Evolutionary conservation across 1,284 basidiomycete genomes (phyloP).

Genomic region (Ganoderma sinense): DNA sequence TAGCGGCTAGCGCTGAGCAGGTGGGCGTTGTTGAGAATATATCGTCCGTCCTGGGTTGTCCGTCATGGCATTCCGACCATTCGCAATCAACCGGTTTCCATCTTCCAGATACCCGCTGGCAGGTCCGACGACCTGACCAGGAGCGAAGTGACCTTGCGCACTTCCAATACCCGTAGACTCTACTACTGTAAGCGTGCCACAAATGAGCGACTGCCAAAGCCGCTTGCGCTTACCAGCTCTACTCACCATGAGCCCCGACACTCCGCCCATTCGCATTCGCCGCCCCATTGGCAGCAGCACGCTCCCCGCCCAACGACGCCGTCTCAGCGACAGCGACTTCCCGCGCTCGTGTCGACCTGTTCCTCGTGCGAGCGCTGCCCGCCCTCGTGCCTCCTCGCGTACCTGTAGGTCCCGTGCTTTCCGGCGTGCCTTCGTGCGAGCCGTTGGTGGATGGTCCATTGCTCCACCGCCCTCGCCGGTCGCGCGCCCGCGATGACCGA

Average conservation of each 20-base stretch:
- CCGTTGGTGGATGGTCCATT: slow-evolving; percentile 19
- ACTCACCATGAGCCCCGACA: slow-evolving; percentile 25
- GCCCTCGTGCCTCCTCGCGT: slow-evolving; percentile 24
- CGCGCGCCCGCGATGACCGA: slow-evolving; percentile 26
- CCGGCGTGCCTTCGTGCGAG: slow-evolving; percentile 17
- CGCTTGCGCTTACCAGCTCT: neutral
- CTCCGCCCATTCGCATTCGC: slow-evolving; percentile 20
- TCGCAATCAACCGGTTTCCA: slow-evolving; percentile 26
- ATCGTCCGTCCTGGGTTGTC: slow-evolving; percentile 43
- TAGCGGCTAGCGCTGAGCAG: slow-evolving; percentile 6
- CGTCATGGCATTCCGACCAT: slow-evolving; percentile 29
- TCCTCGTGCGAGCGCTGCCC: slow-evolving; percentile 32
- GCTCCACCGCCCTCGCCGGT: slow-evolving; percentile 33
- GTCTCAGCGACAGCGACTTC: slow-evolving; percentile 28
- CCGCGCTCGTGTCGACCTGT: slow-evolving; percentile 27
- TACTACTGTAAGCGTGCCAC: neutral
- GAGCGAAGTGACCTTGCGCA: slow-evolving; percentile 20
- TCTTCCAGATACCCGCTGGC: slow-evolving; percentile 37
- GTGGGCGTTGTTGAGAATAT: slow-evolving; percentile 36
- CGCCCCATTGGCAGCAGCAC: slow-evolving; percentile 12
- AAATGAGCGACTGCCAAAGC: neutral
- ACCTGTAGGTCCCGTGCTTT: slow-evolving; percentile 17
- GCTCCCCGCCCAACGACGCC: slow-evolving; percentile 14
- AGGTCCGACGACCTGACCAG: slow-evolving; percentile 32
- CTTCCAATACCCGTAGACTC: slow-evolving; percentile 7